These are phyloP conservation scores for Streptanthus diversifolius DNA, from an alignment of 345 rosid genomes.

Conservation along the genomic window DNA sequence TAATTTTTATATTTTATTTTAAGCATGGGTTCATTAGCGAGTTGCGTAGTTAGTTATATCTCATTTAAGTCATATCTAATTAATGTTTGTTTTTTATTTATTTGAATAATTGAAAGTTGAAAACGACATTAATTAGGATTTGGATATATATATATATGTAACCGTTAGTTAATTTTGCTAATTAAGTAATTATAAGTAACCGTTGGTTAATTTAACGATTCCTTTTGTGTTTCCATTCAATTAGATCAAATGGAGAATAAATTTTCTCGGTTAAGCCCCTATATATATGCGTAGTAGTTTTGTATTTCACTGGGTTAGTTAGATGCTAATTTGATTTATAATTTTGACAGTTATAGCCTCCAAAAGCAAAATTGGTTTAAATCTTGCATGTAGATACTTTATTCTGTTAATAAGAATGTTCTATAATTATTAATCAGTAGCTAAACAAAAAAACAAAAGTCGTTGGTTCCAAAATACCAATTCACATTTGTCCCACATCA, in stretches of 20 bases:
- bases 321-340: not conserved
- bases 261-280: not conserved
- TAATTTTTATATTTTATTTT: slow-evolving; percentile 22
- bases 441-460: slow-evolving; percentile 13
- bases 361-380: slow-evolving; percentile 12
- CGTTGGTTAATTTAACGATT: not conserved
- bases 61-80: not conserved
- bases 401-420: not conserved
- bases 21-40: slow-evolving; percentile 5
- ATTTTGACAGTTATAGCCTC: not conserved
- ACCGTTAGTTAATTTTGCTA: not conserved
- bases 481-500: slow-evolving; percentile 33
- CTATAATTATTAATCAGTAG: not conserved
- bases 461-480: not conserved
- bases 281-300: not conserved
- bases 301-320: no score
- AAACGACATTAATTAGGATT: not conserved
- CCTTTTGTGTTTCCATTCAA: not conserved
- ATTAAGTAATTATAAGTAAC: not conserved
- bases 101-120: not conserved
- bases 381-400: not conserved
- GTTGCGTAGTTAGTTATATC: not conserved
- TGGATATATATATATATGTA: not conserved
- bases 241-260: not conserved
- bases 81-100: slow-evolving; percentile 5